Base-by-base conservation (phyloP, 164 flowering plant genomes). In the Vitis rotundifolia region DNA sequence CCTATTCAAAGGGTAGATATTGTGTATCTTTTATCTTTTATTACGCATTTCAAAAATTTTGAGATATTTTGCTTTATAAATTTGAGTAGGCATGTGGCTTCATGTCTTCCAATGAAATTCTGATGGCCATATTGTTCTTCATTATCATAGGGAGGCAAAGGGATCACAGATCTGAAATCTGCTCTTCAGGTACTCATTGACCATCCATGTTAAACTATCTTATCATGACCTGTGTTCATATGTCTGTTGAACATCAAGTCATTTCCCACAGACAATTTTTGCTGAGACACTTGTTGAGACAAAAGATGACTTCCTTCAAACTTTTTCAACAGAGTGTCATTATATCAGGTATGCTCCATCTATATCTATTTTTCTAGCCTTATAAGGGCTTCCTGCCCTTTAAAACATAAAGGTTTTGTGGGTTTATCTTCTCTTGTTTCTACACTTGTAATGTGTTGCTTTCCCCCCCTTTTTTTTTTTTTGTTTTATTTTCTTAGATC, bases 131-230 rank as follows among this genome's bases (percentile, higher is more conserved):
- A n/a, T 70, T 11, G 9, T 66, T 37, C 16, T 37, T 59, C 14
- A 10, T 29, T 69, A 29, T 59, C 59, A 55, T 67, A 94, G 97
- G 90, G 91, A 47, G 93, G 91, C 66, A 94, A 89, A 80, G 97
- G 98, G 56, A 81, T 88, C 69, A 92, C 99, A n/a, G 91, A 90
- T 66, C 74, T 94, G 70, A 87, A 85, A 65, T 71, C 88, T 72
- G 78, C 87, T 76, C 91, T 92, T 67, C 87, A 89, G 96, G 99
- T 94, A 77, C 49, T 29, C 14, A 31, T 56, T 64, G 29, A 63
- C 19, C 56, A 51, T 14, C 51, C 22, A 22, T 62, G 3, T 67
- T 63, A 56, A 53, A 31, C 16, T 62, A n/a, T 44, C 7, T 44
- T 62, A 70, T 58, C 14, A n/a, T 59, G 6, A 12, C 11, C 16